Evolutionary conservation across 169 alveolate species (phyloP).

Genomic region (Sarcocystis neurona): DNA sequence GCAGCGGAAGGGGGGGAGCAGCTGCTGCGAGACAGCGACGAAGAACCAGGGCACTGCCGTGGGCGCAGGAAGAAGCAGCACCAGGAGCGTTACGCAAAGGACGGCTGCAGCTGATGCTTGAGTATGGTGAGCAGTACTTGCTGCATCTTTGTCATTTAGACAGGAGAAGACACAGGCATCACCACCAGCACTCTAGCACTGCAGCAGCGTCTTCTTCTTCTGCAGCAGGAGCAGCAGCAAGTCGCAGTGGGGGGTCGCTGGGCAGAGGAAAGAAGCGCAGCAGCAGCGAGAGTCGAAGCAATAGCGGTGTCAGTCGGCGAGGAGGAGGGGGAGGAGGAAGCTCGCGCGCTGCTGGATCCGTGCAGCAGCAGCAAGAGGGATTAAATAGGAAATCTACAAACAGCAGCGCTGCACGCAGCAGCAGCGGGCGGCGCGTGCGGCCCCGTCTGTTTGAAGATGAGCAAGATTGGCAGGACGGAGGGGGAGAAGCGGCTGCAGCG

Average conservation of each 20-base stretch:
- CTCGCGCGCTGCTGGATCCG: too few species aligned
- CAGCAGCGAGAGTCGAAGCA: neutral
- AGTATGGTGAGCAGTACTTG: conserved; percentile 44
- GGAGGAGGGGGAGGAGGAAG: too few species aligned
- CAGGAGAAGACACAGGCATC: neutral
- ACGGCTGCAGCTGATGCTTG: conserved; percentile 55
- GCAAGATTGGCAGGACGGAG: neutral
- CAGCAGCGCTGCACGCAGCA: neutral
- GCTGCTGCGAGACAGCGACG: conserved; percentile 7
- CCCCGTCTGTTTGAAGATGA: neutral
- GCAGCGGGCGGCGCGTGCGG: neutral
- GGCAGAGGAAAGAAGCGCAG: neutral
- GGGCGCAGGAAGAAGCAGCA: conserved; percentile 11
- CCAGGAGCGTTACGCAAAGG: neutral
- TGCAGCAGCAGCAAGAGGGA: too few species aligned
- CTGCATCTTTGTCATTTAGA: neutral
- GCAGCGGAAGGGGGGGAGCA: conserved; percentile 19
- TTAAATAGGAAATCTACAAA: too few species aligned
- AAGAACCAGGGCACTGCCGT: neutral
- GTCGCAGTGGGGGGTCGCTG: neutral
- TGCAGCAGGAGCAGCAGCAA: neutral
- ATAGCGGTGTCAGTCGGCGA: neutral
- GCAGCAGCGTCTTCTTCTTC: neutral
- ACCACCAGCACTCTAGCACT: conserved; percentile 3
- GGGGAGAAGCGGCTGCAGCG: neutral